phyloP scores from a whole-genome alignment of 169 alveolate species.

The Theileria orientalis region DNA sequence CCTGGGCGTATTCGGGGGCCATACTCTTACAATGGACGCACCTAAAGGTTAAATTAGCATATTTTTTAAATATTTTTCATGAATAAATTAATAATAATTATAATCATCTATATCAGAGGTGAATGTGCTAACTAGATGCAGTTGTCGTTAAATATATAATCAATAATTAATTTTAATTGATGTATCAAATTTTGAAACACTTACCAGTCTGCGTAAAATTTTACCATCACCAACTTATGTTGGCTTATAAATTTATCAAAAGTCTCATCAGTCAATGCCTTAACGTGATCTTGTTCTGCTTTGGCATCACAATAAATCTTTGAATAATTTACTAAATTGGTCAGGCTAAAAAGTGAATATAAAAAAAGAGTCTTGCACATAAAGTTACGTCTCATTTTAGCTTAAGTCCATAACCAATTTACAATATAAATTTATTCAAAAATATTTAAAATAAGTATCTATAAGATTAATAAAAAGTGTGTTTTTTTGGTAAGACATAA shows the following conservation, averaged over 20 bases:
- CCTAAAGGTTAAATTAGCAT: constrained; percentile 43
- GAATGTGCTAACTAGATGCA: background rate
- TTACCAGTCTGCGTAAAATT: constrained; percentile 90
- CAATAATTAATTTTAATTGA: constrained; percentile 40
- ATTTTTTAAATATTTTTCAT: background rate
- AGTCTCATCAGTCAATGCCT: constrained; percentile 78
- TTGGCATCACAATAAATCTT: background rate
- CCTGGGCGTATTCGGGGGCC: constrained; percentile 92
- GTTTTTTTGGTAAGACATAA: too few species aligned
- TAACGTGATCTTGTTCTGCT: constrained; percentile 70
- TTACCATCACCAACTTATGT: constrained; percentile 78
- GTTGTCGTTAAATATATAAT: constrained; percentile 16
- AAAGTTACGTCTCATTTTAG: background rate
- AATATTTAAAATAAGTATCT: too few species aligned
- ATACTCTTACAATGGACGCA: constrained; percentile 89
- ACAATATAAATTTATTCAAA: too few species aligned
- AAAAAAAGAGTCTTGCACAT: background rate
- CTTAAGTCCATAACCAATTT: background rate
- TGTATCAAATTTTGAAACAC: background rate
- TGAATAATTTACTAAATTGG: background rate
- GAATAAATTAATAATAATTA: background rate
- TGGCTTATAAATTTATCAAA: constrained; percentile 74
- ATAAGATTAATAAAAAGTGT: background rate
- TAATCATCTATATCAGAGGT: background rate
- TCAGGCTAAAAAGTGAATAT: background rate